Percentiles rank a stretch among this genome's conserved stretches.
phyloP scores from a whole-genome alignment of 257 asterid species.

The Paraleonurus japonicus region DNA sequence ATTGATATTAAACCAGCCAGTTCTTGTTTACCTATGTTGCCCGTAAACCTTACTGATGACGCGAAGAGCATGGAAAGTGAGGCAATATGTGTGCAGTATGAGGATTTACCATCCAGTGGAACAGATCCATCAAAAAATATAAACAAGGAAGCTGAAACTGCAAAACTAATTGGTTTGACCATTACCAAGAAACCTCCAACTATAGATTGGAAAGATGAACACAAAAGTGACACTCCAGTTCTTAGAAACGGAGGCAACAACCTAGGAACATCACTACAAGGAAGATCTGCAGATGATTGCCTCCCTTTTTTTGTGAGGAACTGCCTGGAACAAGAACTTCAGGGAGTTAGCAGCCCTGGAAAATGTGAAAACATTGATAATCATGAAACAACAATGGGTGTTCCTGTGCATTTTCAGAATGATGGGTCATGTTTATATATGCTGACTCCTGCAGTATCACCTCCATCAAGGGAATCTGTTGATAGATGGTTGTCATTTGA shows the following conservation, averaged over 20 bases:
- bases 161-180: conserved; percentile 51
- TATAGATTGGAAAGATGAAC: conserved; percentile 51
- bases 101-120: conserved; percentile 19
- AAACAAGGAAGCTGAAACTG: conserved; percentile 35
- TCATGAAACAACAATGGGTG: conserved; percentile 49
- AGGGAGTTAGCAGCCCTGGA: conserved; percentile 30
- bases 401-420: conserved; percentile 69
- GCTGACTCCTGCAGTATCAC: conserved; percentile 69
- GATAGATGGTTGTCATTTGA: conserved; percentile 53
- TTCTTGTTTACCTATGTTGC: conserved; percentile 13
- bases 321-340: conserved; percentile 35
- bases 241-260: background rate
- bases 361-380: conserved; percentile 27
- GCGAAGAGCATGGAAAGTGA: background rate
- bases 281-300: conserved; percentile 35
- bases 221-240: conserved; percentile 17
- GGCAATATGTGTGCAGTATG: conserved; percentile 27
- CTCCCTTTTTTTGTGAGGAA: conserved; percentile 57
- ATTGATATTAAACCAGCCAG: conserved; percentile 27
- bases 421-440: conserved; percentile 81
- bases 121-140: conserved; percentile 26
- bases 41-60: background rate
- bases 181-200: conserved; percentile 59
- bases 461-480: conserved; percentile 68
- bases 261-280: conserved; percentile 26